Percentiles rank a stretch among this genome's conserved stretches.
These are phyloP conservation scores for Podaxis pistillaris DNA, from an alignment of 768 basidiomycete genomes.

Conservation along the genomic window DNA sequence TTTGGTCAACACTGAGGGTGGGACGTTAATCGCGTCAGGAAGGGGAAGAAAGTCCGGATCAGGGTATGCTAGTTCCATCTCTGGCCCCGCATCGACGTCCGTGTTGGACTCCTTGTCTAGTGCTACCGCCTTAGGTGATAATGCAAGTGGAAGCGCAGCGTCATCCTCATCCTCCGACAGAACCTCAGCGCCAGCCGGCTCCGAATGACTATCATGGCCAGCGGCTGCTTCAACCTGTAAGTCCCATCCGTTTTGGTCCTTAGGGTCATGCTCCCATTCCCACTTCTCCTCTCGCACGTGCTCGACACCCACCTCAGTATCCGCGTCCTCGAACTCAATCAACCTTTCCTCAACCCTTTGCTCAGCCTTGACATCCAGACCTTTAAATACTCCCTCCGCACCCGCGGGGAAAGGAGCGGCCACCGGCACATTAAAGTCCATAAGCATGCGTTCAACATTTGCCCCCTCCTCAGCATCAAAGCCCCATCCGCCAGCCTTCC, in stretches of 20 bases:
- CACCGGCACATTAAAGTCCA: constrained; percentile 1
- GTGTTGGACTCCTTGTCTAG: background rate
- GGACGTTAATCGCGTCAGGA: constrained; percentile 22
- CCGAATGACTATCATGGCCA: background rate
- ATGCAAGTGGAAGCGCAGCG: background rate
- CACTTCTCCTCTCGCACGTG: background rate
- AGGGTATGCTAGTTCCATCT: constrained; percentile 21
- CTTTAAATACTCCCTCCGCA: background rate
- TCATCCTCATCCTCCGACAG: background rate
- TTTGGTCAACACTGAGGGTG: constrained; percentile 19
- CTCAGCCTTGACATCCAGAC: background rate
- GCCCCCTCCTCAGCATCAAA: background rate
- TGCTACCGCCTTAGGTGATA: background rate
- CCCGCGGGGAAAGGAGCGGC: background rate
- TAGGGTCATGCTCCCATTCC: constrained; percentile 10
- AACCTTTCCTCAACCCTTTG: background rate
- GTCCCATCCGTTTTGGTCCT: constrained; percentile 2
- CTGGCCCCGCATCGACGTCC: background rate
- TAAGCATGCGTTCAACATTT: background rate
- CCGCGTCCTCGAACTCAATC: background rate
- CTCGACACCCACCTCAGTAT: background rate
- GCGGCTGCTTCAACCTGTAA: background rate
- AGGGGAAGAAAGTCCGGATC: constrained; percentile 46
- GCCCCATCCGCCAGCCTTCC: constrained; percentile 1
- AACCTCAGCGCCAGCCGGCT: background rate